phyloP scores from a whole-genome alignment of 306 rosid species.

The Potentilla sterilis region DNA sequence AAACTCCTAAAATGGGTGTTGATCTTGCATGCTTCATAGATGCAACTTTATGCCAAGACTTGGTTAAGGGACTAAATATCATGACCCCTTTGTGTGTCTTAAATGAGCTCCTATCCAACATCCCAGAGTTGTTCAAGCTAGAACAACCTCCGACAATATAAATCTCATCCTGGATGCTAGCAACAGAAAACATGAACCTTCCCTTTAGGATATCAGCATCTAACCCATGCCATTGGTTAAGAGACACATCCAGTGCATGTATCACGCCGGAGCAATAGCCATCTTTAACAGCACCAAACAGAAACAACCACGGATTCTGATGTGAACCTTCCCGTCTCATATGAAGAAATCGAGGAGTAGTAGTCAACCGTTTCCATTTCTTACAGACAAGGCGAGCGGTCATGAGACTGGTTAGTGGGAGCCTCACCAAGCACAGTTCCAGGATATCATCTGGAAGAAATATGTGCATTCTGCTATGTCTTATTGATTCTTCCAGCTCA shows the following conservation, averaged over 20 bases:
- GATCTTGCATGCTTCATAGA: constrained; percentile 92
- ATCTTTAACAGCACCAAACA: constrained; percentile 89
- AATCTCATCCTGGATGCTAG: constrained; percentile 77
- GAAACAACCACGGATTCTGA: constrained; percentile 87
- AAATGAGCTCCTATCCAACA: constrained; percentile 83
- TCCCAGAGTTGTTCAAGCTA: constrained; percentile 86
- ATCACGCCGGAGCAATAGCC: constrained; percentile 94
- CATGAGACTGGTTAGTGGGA: constrained; percentile 82
- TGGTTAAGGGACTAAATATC: constrained; percentile 79
- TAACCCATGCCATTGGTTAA: constrained; percentile 80
- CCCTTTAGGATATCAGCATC: constrained; percentile 80
- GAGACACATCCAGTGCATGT: constrained; percentile 78
- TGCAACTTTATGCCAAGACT: constrained; percentile 86
- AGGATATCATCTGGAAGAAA: constrained; percentile 97
- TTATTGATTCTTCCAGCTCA: constrained; percentile 54
- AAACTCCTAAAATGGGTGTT: constrained; percentile 76
- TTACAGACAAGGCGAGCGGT: constrained; percentile 97
- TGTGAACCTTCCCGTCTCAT: constrained; percentile 84
- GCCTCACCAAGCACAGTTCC: constrained; percentile 95
- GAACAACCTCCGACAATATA: constrained; percentile 93
- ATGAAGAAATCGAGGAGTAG: constrained; percentile 77
- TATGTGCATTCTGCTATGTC: constrained; percentile 61
- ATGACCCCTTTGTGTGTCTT: constrained; percentile 92
- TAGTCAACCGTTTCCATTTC: constrained; percentile 83
- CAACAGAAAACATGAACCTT: constrained; percentile 87